Percentiles rank a stretch among this genome's conserved stretches.
Conservation (phyloP, 257 asterid species). For the Capsicum baccatum region DNA sequence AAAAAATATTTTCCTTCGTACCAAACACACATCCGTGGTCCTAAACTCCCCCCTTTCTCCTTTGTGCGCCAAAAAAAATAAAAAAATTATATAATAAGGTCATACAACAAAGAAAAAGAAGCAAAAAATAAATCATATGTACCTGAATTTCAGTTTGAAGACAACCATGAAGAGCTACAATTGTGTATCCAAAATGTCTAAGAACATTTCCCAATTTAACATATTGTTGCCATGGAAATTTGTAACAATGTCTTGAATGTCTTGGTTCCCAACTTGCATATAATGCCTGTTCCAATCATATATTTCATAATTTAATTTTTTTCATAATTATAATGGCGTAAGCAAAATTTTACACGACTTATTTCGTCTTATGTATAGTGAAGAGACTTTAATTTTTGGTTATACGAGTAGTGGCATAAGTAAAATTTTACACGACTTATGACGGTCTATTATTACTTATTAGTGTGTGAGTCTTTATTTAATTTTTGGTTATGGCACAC, state of each 20-base stretch:
- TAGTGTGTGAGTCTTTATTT: too few relatives aligned
- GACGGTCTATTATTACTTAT: too few relatives aligned
- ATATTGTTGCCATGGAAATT: slow-evolving; percentile 82
- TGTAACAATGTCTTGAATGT: slow-evolving; percentile 76
- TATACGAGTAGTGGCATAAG: too few relatives aligned
- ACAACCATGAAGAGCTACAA: slow-evolving; percentile 97
- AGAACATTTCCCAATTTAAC: slow-evolving; percentile 84
- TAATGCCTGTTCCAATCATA: slow-evolving; percentile 53
- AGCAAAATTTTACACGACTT: neutral
- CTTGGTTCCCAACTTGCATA: slow-evolving; percentile 99
- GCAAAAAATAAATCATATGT: neutral
- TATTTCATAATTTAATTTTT: neutral
- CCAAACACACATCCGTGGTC: neutral
- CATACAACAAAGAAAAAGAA: neutral
- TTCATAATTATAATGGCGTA: neutral
- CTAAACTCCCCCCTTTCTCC: neutral
- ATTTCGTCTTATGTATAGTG: neutral
- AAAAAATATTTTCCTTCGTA: neutral
- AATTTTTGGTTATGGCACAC: too few relatives aligned
- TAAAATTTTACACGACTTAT: too few relatives aligned
- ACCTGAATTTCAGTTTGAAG: slow-evolving; percentile 94
- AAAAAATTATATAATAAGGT: neutral
- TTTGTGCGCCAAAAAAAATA: neutral
- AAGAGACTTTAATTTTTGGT: too few relatives aligned
- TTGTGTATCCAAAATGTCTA: slow-evolving; percentile 90